Evolutionary conservation across 495 filamentous ascomycete species (phyloP).

Genomic region (Talaromyces wortmannii): DNA sequence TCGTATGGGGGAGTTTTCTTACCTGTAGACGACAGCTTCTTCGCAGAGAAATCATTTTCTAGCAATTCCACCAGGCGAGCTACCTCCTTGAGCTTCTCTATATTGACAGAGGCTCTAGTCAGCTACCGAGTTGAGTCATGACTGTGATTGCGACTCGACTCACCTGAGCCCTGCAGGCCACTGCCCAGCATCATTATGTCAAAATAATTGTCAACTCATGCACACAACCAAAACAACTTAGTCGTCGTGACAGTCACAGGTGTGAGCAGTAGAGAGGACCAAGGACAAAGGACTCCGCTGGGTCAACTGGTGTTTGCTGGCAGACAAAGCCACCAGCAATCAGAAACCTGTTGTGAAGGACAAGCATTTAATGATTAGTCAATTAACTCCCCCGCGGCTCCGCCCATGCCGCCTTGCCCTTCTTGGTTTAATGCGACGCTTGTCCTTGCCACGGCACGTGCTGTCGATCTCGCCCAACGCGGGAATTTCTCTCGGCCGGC

Average conservation of each 20-base stretch:
- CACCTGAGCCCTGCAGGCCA: neutral
- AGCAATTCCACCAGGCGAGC: slow-evolving; percentile 51
- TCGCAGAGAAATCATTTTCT: slow-evolving; percentile 48
- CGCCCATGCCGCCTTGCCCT: too few relatives aligned
- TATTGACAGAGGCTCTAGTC: neutral
- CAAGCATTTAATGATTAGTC: too few relatives aligned
- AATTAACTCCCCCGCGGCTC: too few relatives aligned
- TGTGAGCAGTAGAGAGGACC: too few relatives aligned
- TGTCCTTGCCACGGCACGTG: too few relatives aligned
- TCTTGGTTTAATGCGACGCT: too few relatives aligned
- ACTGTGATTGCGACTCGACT: neutral
- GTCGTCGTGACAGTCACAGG: too few relatives aligned
- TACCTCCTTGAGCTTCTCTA: slow-evolving; percentile 61
- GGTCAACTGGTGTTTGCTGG: too few relatives aligned
- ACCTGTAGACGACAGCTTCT: slow-evolving; percentile 50
- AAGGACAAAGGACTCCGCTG: too few relatives aligned
- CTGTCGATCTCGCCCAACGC: neutral
- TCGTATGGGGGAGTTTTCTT: slow-evolving; percentile 13
- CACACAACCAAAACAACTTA: neutral
- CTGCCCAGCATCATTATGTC: neutral
- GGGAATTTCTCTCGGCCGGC: neutral
- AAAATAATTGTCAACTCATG: neutral
- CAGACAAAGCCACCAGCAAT: too few relatives aligned
- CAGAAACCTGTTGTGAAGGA: too few relatives aligned
- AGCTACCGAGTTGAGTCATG: too few relatives aligned